Percentiles rank a stretch among this genome's conserved stretches.
These are phyloP conservation scores for Pleodorina starrii DNA, from an alignment of 139 green algal species.

Conservation along the genomic window DNA sequence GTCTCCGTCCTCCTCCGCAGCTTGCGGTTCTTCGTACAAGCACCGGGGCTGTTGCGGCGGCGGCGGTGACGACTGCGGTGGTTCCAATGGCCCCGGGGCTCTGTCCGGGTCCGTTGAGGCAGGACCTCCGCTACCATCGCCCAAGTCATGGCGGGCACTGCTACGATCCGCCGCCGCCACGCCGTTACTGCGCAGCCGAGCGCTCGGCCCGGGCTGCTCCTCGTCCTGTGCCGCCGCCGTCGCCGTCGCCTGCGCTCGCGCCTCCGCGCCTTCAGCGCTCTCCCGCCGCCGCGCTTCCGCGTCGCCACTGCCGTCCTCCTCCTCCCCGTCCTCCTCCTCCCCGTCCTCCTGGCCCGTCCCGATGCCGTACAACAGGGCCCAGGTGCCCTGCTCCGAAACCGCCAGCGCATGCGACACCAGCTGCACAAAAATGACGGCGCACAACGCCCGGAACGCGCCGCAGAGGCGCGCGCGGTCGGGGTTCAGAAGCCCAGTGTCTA, in stretches of 20 bases:
- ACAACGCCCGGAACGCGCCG: constrained; percentile 50
- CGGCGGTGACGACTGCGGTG: too few relatives aligned
- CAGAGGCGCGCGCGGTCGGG: not conserved
- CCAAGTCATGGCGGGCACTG: too few relatives aligned
- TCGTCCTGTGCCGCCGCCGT: too few relatives aligned
- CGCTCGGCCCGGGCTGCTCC: not conserved
- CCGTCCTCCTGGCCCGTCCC: not conserved
- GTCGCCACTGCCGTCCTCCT: not conserved
- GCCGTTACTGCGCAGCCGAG: not conserved
- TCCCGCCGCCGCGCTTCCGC: not conserved
- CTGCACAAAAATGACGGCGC: constrained; percentile 57
- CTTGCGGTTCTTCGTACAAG: constrained; percentile 43
- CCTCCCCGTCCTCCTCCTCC: not conserved
- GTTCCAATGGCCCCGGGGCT: too few relatives aligned
- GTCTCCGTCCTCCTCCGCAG: constrained; percentile 55
- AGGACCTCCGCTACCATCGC: too few relatives aligned
- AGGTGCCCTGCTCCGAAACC: constrained; percentile 57
- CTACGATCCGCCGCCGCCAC: not conserved
- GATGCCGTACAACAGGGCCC: constrained; percentile 42
- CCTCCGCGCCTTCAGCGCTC: not conserved
- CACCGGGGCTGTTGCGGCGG: too few relatives aligned
- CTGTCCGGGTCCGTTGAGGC: too few relatives aligned
- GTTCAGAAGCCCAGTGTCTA: not conserved
- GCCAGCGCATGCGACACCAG: constrained; percentile 42
- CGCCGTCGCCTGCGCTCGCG: too few relatives aligned